Conservation (phyloP, 177 flowering plant genomes). For the Vitis hybrid region DNA sequence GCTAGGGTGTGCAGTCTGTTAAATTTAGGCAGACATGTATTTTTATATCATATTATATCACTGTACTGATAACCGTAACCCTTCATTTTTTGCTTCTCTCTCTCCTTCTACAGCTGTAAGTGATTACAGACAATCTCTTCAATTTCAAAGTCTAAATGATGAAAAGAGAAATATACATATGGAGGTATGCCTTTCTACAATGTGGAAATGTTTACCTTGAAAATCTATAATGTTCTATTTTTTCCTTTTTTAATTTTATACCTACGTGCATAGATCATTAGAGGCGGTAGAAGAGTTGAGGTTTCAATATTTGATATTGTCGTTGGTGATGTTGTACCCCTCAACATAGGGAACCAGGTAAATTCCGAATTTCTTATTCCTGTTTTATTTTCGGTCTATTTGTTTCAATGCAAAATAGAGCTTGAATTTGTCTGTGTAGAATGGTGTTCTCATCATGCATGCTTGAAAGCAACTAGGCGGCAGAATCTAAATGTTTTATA, state of each 20-base stretch:
- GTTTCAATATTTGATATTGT: conserved; percentile 90
- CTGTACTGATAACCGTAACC: not conserved
- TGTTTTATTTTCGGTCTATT: not conserved
- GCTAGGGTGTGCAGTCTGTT: not conserved
- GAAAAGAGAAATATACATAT: conserved; percentile 87
- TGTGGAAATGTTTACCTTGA: not conserved
- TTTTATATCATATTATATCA: not conserved
- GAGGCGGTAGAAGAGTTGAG: conserved; percentile 80
- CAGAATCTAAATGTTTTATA: no score
- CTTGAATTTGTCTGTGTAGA: no score
- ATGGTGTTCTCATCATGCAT: no score
- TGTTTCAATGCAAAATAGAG: no score
- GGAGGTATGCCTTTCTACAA: conserved; percentile 49
- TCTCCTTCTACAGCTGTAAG: conserved; percentile 64
- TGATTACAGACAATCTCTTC: conserved; percentile 92
- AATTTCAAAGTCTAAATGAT: conserved; percentile 84
- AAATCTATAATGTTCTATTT: not conserved
- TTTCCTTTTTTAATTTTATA: not conserved
- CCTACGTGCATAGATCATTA: conserved; percentile 49
- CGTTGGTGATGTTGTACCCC: conserved; percentile 94
- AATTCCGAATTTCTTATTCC: not conserved
- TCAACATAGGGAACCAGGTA: conserved; percentile 95
- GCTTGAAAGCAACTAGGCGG: no score
- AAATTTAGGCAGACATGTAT: not conserved
- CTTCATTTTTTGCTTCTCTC: not conserved